Conservation (phyloP, 2,329 filamentous ascomycete species). For the Pyricularia sp. region DNA sequence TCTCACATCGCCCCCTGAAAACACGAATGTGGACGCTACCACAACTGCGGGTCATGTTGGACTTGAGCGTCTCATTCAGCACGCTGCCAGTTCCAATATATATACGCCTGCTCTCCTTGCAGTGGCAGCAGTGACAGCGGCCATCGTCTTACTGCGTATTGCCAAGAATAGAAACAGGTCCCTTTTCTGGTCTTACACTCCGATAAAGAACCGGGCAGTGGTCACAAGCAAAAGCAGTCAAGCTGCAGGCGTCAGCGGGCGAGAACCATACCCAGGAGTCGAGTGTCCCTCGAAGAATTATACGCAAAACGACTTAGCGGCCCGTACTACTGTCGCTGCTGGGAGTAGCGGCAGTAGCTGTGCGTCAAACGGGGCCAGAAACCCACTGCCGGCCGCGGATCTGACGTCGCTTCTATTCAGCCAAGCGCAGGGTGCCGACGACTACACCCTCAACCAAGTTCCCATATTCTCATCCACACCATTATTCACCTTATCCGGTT, state of each 20-base stretch:
- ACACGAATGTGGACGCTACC: background rate
- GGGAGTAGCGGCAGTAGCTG: background rate
- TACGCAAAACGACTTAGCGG: slow-evolving; percentile 6
- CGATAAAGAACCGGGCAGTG: background rate
- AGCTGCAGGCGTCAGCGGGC: background rate
- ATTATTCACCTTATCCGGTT: background rate
- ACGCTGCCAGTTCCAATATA: background rate
- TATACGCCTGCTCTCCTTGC: background rate
- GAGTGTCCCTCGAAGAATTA: slow-evolving; percentile 8
- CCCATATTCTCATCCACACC: background rate
- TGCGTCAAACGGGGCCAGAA: background rate
- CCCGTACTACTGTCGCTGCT: background rate
- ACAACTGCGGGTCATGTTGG: background rate
- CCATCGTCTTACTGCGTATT: background rate
- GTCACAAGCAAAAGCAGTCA: background rate
- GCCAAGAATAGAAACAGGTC: background rate
- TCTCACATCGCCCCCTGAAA: background rate
- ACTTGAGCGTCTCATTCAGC: background rate
- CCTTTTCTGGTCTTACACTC: background rate
- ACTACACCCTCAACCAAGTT: background rate
- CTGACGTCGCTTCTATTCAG: background rate
- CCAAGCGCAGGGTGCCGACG: background rate
- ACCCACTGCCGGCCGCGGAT: background rate
- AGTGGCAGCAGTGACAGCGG: background rate
- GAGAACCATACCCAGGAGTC: background rate